Evolutionary conservation across 176 grass and related monocot species (phyloP), one percentile per base, ranked within the genome.

Genomic region (Musa itinerans): DNA sequence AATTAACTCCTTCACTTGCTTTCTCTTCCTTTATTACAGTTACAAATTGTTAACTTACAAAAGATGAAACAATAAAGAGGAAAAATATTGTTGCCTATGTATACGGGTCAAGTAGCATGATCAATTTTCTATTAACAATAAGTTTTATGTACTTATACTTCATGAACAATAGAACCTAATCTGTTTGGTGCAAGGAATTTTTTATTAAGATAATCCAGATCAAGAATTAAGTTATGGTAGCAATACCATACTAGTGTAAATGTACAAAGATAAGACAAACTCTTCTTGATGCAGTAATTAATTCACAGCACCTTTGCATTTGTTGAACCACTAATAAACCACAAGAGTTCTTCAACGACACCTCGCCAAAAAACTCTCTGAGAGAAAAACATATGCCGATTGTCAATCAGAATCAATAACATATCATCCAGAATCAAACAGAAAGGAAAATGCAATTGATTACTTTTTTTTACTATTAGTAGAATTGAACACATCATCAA

Each of bases 281-380:
- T 9, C 43, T 77, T 72, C 61, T 1, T 57, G 55, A 73, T 62
- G 65, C 74, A 80, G 2, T 67, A 81, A 52, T 80, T 11, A 74
- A 75, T 29, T 52, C 13, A 58, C 19, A 17, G 34, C 67, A 90
- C 92, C 92, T 96, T 91, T 54, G 84, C 86, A 79, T 85, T 92
- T 66, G 92, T 96, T 22, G 84, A 96, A 48, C 92, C 92, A 85
- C 86, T 92, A 67, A 96, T 92, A 78, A 96, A 96, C 92, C 92
- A 96, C 63, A 96, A 68, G 24, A 96, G 89, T 84, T 92, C 92
- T 87, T 96, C 92, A 17, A 92, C 78, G 78, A 92, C 86, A 78
- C 84, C 92, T 71, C 89, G 79, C 92, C 92, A 92, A 84, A 96
- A 96, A 61, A 92, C 86, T 81, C 80, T 91, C 92, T 96, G 67